Evolutionary conservation across 2,329 filamentous ascomycete genomes (phyloP).

Genomic region (Exophiala phaeomuriformis): DNA sequence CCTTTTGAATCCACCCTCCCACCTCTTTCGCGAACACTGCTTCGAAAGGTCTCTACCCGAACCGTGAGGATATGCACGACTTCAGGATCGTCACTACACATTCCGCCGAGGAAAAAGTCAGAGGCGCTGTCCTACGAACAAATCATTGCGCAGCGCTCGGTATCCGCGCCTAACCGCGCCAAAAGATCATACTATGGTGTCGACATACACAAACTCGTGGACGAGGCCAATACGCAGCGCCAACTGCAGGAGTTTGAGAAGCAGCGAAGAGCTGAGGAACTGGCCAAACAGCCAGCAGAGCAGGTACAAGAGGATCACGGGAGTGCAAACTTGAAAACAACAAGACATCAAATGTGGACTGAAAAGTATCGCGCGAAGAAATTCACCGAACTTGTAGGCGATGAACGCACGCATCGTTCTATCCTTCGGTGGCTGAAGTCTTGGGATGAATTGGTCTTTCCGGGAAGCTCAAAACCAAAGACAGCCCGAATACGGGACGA

Average conservation of each 20-base stretch:
- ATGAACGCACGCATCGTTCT: constrained; percentile 84
- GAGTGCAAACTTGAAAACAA: constrained; percentile 31
- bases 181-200: constrained; percentile 76
- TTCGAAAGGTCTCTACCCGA: constrained; percentile 13
- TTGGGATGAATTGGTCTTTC: constrained; percentile 92
- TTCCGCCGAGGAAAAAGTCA: constrained; percentile 35
- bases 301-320: constrained; percentile 27
- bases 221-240: constrained; percentile 56
- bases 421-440: constrained; percentile 89
- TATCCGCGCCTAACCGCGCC: constrained; percentile 46
- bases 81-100: constrained; percentile 42
- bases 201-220: constrained; percentile 76
- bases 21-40: constrained; percentile 14
- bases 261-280: constrained; percentile 26
- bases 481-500: constrained; percentile 37
- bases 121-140: constrained; percentile 44
- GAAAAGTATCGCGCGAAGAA: constrained; percentile 92
- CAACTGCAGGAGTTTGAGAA: constrained; percentile 31
- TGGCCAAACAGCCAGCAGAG: constrained; percentile 25
- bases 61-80: constrained; percentile 40
- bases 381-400: constrained; percentile 89
- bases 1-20: constrained; percentile 3
- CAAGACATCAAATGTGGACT: constrained; percentile 62
- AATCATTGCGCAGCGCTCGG: constrained; percentile 48
- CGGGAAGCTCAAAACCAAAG: constrained; percentile 55